phyloP scores from a whole-genome alignment of 495 filamentous ascomycete species.

The Hypoxylon fragiforme region DNA sequence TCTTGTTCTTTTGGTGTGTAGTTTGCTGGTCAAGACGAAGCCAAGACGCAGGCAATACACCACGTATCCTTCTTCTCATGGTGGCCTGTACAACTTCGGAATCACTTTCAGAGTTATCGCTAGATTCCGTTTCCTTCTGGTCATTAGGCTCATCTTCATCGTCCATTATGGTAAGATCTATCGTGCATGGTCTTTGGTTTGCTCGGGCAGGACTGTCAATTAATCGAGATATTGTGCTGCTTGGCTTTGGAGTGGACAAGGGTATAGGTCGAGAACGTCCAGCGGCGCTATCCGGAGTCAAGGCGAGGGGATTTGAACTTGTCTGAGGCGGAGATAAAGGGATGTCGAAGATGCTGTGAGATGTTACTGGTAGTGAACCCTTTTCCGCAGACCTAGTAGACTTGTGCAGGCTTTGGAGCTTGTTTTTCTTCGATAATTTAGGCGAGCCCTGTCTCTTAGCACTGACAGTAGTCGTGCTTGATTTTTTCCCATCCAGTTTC shows the following conservation, averaged over 20 bases:
- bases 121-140: constrained; percentile 20
- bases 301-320: constrained; percentile 25
- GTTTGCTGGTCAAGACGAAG: constrained; percentile 67
- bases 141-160: constrained; percentile 14
- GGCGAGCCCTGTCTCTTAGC: constrained; percentile 32
- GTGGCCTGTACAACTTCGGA: constrained; percentile 45
- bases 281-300: constrained; percentile 16
- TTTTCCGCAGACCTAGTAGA: constrained; percentile 12
- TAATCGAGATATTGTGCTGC: constrained; percentile 29
- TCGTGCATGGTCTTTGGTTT: constrained; percentile 26
- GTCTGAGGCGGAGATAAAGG: constrained; percentile 35
- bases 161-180: constrained; percentile 31
- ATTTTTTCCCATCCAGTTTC: constrained; percentile 20
- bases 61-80: constrained; percentile 64
- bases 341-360: constrained; percentile 30
- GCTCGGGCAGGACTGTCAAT: constrained; percentile 31
- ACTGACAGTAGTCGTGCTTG: not conserved
- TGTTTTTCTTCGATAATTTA: constrained; percentile 26
- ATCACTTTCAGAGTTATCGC: constrained; percentile 44
- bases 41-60: constrained; percentile 91
- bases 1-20: constrained; percentile 29
- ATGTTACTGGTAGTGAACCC: constrained; percentile 1
- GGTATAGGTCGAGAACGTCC: constrained; percentile 5
- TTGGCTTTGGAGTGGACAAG: constrained; percentile 26
- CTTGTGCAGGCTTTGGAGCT: constrained; percentile 21